Percentiles rank a stretch among this genome's conserved stretches.
phyloP scores from a whole-genome alignment of 768 basidiomycete species.

The Leccinum boreale region DNA sequence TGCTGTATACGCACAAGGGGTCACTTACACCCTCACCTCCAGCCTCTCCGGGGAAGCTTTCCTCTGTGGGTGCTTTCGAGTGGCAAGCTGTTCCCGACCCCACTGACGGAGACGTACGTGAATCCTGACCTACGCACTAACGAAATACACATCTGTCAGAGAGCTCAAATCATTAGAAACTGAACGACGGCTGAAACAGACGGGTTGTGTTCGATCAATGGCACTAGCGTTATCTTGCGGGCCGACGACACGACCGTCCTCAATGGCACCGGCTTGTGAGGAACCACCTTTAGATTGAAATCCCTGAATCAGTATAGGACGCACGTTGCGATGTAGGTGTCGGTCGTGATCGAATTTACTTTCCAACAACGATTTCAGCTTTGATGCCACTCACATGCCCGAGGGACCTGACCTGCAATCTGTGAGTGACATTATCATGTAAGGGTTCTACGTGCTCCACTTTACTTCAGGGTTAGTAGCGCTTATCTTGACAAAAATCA shows the following conservation, averaged over 20 bases:
- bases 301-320: constrained; percentile 28
- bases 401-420: constrained; percentile 32
- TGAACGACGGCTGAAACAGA: constrained; percentile 47
- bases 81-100: constrained; percentile 28
- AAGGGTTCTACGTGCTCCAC: background rate
- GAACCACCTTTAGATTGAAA: constrained; percentile 33
- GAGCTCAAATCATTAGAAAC: constrained; percentile 25
- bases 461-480: constrained; percentile 6
- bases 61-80: constrained; percentile 34
- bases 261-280: constrained; percentile 20
- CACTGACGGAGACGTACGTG: constrained; percentile 24
- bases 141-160: background rate
- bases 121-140: background rate
- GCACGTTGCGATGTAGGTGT: constrained; percentile 29
- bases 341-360: background rate
- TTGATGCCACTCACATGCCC: constrained; percentile 35
- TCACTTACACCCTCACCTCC: constrained; percentile 29
- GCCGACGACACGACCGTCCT: constrained; percentile 31
- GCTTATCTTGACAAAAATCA: background rate
- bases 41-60: constrained; percentile 48
- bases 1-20: background rate
- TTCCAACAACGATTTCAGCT: constrained; percentile 7
- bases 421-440: constrained; percentile 15
- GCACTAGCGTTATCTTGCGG: constrained; percentile 32
- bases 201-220: constrained; percentile 54